Conservation (phyloP, 2,329 filamentous ascomycete species). For the Cladosporium sp. region DNA sequence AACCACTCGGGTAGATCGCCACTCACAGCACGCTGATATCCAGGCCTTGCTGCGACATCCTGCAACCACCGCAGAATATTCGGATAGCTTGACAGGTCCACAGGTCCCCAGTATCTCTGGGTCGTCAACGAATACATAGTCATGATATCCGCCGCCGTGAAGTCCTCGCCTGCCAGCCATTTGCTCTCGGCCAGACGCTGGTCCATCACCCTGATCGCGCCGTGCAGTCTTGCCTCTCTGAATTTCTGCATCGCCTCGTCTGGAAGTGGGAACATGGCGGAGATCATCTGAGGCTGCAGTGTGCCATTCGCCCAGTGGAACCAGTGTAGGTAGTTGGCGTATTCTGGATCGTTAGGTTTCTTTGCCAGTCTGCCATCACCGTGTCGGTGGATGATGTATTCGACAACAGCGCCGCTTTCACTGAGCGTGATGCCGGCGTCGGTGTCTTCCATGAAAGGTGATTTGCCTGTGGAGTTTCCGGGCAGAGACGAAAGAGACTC, state of each 20-base stretch:
- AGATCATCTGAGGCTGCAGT: constrained; percentile 36
- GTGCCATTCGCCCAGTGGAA: constrained; percentile 39
- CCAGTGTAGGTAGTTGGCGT: constrained; percentile 62
- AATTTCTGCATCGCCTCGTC: constrained; percentile 31
- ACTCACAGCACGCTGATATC: constrained; percentile 24
- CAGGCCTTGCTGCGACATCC: constrained; percentile 24
- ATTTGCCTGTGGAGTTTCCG: constrained; percentile 45
- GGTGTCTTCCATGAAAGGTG: constrained; percentile 58
- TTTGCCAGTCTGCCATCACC: constrained; percentile 48
- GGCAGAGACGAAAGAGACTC: constrained; percentile 27
- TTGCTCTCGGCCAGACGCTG: constrained; percentile 43
- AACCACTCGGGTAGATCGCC: not conserved
- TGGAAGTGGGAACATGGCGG: constrained; percentile 26
- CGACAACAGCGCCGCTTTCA: constrained; percentile 57
- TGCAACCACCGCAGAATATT: constrained; percentile 28
- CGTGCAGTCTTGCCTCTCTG: constrained; percentile 32
- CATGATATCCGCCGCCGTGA: constrained; percentile 66
- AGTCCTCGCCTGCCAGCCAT: constrained; percentile 58
- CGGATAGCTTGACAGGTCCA: constrained; percentile 21
- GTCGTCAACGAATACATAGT: constrained; percentile 58
- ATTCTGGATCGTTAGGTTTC: constrained; percentile 44
- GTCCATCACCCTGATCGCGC: constrained; percentile 46
- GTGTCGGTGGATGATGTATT: constrained; percentile 58
- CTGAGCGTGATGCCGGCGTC: constrained; percentile 46
- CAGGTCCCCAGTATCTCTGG: constrained; percentile 49